Evolutionary conservation across 805 yeast species (phyloP).

Genomic region (Maudiozyma turicensis): DNA sequence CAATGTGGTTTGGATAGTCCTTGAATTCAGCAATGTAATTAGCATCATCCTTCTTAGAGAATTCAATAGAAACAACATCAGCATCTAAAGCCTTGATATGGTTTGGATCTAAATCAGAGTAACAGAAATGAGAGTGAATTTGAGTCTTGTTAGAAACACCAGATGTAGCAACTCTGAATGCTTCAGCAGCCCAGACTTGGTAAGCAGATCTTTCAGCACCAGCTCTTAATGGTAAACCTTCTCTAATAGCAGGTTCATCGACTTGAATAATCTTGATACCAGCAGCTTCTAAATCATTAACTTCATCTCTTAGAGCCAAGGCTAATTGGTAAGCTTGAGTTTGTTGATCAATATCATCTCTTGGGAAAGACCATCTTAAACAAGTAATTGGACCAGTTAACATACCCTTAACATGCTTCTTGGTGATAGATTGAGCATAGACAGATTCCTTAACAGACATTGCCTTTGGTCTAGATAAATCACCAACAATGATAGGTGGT

Average conservation of each 20-base stretch:
- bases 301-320: conserved; percentile 97
- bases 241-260: conserved; percentile 99
- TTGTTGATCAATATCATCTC: conserved; percentile 91
- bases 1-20: conserved; percentile 98
- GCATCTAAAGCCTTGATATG: conserved; percentile 99
- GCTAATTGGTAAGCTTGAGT: conserved; percentile 94
- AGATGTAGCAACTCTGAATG: conserved; percentile 98
- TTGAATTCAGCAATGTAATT: conserved; percentile 96
- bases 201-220: conserved; percentile 95
- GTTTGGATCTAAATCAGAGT: conserved; percentile 98
- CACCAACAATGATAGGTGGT: conserved; percentile 99
- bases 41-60: conserved; percentile 99
- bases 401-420: conserved; percentile 99
- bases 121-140: conserved; percentile 99
- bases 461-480: conserved; percentile 94
- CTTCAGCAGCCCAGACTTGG: conserved; percentile 98
- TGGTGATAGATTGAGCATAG: conserved; percentile 93
- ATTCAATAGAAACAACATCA: conserved; percentile 97
- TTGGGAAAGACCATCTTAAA: conserved; percentile 99
- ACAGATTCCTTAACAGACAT: conserved; percentile 99
- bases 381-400: conserved; percentile 99
- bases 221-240: conserved; percentile 98
- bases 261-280: conserved; percentile 98
- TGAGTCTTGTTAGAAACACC: conserved; percentile 94
- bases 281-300: conserved; percentile 94